Base-by-base conservation (phyloP, 345 rosid genomes). In the Rubroshorea leprosula region DNA sequence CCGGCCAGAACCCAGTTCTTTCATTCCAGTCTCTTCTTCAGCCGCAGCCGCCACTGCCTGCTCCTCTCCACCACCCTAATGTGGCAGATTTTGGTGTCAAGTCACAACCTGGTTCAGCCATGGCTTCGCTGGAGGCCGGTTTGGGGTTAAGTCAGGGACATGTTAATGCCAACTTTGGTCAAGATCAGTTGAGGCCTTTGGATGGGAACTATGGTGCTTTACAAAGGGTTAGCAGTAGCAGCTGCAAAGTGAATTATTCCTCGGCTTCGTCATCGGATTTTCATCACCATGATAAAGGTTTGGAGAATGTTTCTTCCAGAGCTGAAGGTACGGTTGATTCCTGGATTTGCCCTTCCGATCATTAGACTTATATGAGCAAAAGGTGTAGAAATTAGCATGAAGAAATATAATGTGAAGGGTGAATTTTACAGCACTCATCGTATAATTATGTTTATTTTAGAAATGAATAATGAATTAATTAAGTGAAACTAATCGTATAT, bases 331-430 rank as follows among this genome's bases (percentile, higher is more conserved):
- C 80, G 4, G 80, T 83, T 50, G 95, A 86, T 73, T 75, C 89
- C 0, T 89, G 97, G 95, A 80, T 76, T 68, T 80, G 78, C 72
- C 92, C 83, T 58, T 67, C 84, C 35, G 85, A 82, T 54, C 82
- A 74, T 60, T 20, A 49, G 23, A 17, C n/a, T 12, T 51, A 8
- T 52, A 35, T 35, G 35, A 29, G 35, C 12, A 35, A 35, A 29
- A 2, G 12, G 12, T 35, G 41, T 35, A 35, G 41, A 35, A 54
- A 35, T 35, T 35, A 4, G 41, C 57, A 14, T 23, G 16, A 43
- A 44, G 23, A 15, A 23, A 60, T 25, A 49, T 19, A 57, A 41
- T 23, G 19, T 41, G 1, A 21, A 18, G 44, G 25, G n/a, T n/a
- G n/a, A n/a, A n/a, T n/a, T n/a, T n/a, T n/a, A n/a, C n/a, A n/a